Evolutionary conservation across 495 filamentous ascomycete species (phyloP).

Genomic region (Trichoderma asperelloides): DNA sequence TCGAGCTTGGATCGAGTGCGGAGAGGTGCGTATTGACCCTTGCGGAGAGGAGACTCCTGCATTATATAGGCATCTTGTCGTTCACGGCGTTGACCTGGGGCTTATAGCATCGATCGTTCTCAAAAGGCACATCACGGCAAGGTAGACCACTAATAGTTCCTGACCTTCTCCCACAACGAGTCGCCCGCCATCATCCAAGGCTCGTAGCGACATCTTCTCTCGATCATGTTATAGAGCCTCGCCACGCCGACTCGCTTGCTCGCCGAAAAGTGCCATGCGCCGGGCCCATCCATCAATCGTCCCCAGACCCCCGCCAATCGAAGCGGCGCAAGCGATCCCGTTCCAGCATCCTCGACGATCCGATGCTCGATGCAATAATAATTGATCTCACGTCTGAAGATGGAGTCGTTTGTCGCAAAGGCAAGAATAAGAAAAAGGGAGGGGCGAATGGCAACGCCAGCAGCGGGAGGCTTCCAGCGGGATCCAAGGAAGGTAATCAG

Average conservation of each 20-base stretch:
- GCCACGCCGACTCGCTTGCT: conserved; percentile 17
- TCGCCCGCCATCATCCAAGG: background rate
- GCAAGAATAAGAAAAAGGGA: conserved; percentile 33
- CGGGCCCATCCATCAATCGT: background rate
- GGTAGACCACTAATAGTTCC: background rate
- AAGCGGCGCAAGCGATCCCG: conserved; percentile 11
- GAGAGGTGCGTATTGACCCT: conserved; percentile 18
- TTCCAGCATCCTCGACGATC: conserved; percentile 20
- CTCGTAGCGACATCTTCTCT: background rate
- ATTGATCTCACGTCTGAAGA: conserved; percentile 39
- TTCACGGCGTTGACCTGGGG: conserved; percentile 11
- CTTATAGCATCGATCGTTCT: background rate
- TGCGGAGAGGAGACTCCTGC: background rate
- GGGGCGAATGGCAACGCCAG: conserved; percentile 34
- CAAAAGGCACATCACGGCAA: background rate
- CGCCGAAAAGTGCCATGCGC: conserved; percentile 8
- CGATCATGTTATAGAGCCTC: conserved; percentile 11
- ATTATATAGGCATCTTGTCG: background rate
- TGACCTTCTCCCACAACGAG: background rate
- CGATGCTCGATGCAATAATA: conserved; percentile 19
- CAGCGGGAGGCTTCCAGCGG: background rate
- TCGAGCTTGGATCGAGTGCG: conserved; percentile 22
- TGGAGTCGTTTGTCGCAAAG: conserved; percentile 36
- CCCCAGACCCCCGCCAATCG: conserved; percentile 1
- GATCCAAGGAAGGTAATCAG: background rate